Conservation (phyloP, 73 alveolate genomes). For the Halteria grandinella region DNA sequence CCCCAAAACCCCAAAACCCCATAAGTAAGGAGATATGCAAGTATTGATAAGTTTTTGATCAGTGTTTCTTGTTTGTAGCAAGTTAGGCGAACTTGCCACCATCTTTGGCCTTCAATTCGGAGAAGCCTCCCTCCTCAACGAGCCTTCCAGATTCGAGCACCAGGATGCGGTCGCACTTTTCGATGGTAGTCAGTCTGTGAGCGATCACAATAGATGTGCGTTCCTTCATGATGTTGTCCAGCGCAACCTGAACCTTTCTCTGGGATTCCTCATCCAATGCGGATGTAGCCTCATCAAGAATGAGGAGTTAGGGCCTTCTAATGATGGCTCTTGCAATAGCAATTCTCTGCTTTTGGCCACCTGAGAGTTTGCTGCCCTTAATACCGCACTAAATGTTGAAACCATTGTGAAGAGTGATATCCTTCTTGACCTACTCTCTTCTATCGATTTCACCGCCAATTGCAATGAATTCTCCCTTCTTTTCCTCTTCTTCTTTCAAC, state of each 20-base stretch:
- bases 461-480: too few species aligned
- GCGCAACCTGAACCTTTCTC: conserved; percentile 74
- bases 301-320: conserved; percentile 67
- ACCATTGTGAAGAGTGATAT: conserved; percentile 17
- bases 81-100: conserved; percentile 46
- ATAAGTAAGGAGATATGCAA: too few species aligned
- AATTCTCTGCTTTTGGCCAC: conserved; percentile 87
- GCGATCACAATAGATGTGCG: conserved; percentile 67
- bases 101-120: conserved; percentile 7
- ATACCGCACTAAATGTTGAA: conserved; percentile 56
- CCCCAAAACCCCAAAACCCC: too few species aligned
- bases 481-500: not conserved
- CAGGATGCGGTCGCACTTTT: conserved; percentile 74
- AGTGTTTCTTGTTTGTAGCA: too few species aligned
- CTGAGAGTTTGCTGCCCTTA: conserved; percentile 74
- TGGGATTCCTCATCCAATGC: conserved; percentile 73
- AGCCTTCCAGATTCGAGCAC: conserved; percentile 68
- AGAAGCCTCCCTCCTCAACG: conserved; percentile 64
- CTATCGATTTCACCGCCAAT: too few species aligned
- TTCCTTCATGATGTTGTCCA: conserved; percentile 63
- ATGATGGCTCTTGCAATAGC: conserved; percentile 82
- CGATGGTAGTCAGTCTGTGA: conserved; percentile 72
- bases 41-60: too few species aligned
- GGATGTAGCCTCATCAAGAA: conserved; percentile 77
- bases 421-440: not conserved